A percentile compares a stretch with the other conserved stretches of the same genome.
Conservation (phyloP, 1,139 yeast genomes). For the Geotrichum klebahnii region DNA sequence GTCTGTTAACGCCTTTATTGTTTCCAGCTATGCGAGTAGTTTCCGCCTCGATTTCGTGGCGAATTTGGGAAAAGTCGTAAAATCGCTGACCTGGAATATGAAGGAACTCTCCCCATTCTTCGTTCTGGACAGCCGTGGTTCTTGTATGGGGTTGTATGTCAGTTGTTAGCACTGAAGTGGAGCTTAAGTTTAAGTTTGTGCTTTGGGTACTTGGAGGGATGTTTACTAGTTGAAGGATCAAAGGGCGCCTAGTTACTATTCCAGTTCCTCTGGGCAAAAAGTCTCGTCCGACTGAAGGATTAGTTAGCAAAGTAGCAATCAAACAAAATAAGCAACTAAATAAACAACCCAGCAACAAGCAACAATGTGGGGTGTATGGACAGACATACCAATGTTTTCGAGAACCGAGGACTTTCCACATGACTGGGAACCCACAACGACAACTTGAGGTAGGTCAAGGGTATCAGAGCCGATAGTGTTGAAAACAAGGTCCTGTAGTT, state of each 20-base stretch:
- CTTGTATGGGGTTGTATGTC: constrained; percentile 16
- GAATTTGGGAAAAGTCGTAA: constrained; percentile 75
- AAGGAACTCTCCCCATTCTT: constrained; percentile 94
- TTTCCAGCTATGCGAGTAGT: constrained; percentile 91
- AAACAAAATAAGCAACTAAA: no score
- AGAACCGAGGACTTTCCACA: constrained; percentile 78
- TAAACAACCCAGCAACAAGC: no score
- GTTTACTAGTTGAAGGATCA: constrained; percentile 64
- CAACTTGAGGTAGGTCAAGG: constrained; percentile 77
- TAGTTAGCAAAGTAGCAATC: background rate
- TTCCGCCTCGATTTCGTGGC: constrained; percentile 85
- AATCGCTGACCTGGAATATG: constrained; percentile 84
- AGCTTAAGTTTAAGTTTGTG: constrained; percentile 4
- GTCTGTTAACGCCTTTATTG: constrained; percentile 88
- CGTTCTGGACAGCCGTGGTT: constrained; percentile 17
- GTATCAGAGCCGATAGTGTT: constrained; percentile 51
- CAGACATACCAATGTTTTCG: constrained; percentile 50
- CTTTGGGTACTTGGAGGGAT: constrained; percentile 28
- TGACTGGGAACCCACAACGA: constrained; percentile 80
- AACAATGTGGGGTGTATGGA: no score
- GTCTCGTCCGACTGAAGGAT: constrained; percentile 59
- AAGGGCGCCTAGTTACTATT: constrained; percentile 74
- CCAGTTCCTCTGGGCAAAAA: constrained; percentile 82
- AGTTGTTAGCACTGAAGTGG: no score
- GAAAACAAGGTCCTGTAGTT: constrained; percentile 48